Evolutionary conservation across 257 asterid genomes (phyloP).

Genomic region (Rhazya stricta): DNA sequence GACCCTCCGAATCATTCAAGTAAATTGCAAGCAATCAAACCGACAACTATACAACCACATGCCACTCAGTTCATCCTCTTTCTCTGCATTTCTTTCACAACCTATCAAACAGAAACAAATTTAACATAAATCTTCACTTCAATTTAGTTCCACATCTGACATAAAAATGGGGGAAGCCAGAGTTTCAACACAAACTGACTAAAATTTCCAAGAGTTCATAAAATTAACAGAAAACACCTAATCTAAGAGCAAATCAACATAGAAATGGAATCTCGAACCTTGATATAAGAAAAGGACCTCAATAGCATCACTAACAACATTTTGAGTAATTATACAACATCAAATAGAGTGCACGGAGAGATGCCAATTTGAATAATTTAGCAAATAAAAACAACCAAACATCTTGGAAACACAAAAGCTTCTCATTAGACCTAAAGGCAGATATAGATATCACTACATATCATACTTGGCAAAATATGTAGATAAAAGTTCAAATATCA

Average conservation of each 20-base stretch:
- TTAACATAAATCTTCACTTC: neutral
- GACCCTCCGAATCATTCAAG: constrained; percentile 22
- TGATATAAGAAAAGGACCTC: neutral
- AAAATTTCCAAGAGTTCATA: neutral
- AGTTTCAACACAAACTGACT: neutral
- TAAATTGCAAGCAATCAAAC: constrained; percentile 12
- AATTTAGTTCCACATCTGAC: neutral
- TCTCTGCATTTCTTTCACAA: constrained; percentile 10
- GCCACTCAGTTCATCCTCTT: constrained; percentile 15
- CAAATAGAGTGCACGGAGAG: neutral
- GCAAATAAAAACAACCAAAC: neutral
- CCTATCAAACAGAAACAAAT: constrained; percentile 17
- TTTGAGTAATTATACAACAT: neutral
- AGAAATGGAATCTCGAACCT: neutral
- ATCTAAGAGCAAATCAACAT: neutral
- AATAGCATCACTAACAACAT: neutral
- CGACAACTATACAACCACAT: constrained; percentile 7
- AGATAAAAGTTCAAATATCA: neutral
- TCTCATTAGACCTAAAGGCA: neutral
- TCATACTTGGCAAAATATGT: neutral
- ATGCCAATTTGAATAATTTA: neutral
- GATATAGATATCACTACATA: neutral
- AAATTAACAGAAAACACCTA: neutral
- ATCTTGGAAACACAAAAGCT: neutral
- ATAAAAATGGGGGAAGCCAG: neutral